phyloP scores from a whole-genome alignment of 1,284 basidiomycete genomes.

The Microstroma glucosiphilum region DNA sequence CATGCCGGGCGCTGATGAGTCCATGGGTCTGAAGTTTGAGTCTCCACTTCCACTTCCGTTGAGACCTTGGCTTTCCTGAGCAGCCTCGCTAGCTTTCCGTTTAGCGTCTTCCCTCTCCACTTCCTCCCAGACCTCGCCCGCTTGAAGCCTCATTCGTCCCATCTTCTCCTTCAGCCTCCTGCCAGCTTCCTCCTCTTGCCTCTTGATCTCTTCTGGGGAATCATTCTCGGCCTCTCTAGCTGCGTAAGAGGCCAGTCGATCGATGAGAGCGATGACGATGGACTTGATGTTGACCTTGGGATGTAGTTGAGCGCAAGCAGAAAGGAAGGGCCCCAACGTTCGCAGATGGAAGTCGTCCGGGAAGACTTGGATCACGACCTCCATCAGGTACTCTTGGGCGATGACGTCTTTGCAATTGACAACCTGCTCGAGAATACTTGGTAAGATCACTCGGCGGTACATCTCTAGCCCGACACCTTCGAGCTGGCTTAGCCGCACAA shows the following conservation, averaged over 20 bases:
- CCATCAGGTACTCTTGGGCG: constrained; percentile 51
- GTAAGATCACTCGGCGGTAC: constrained; percentile 45
- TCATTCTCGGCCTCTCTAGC: constrained; percentile 48
- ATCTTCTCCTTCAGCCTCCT: constrained; percentile 43
- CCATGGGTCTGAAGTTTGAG: constrained; percentile 5
- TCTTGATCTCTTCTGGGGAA: constrained; percentile 42
- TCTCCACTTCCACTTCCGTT: not conserved
- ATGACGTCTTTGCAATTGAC: constrained; percentile 51
- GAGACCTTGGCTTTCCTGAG: not conserved
- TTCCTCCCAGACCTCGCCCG: constrained; percentile 34
- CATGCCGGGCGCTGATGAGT: constrained; percentile 29
- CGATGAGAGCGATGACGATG: constrained; percentile 49
- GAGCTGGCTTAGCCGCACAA: constrained; percentile 50
- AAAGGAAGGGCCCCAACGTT: constrained; percentile 45
- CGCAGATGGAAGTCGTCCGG: constrained; percentile 50
- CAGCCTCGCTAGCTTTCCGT: not conserved
- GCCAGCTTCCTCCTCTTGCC: constrained; percentile 46
- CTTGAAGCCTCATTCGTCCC: constrained; percentile 29
- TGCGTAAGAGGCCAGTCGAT: constrained; percentile 47
- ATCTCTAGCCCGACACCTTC: constrained; percentile 48
- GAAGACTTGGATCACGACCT: constrained; percentile 50
- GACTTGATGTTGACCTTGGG: constrained; percentile 51
- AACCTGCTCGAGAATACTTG: constrained; percentile 48
- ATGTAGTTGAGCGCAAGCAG: constrained; percentile 47
- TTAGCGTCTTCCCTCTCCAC: constrained; percentile 27